Percentiles rank a stretch among this genome's conserved stretches.
These are phyloP conservation scores for Coniosporium tulheliwenetii DNA, from an alignment of 2,329 filamentous ascomycete genomes.

Conservation along the genomic window DNA sequence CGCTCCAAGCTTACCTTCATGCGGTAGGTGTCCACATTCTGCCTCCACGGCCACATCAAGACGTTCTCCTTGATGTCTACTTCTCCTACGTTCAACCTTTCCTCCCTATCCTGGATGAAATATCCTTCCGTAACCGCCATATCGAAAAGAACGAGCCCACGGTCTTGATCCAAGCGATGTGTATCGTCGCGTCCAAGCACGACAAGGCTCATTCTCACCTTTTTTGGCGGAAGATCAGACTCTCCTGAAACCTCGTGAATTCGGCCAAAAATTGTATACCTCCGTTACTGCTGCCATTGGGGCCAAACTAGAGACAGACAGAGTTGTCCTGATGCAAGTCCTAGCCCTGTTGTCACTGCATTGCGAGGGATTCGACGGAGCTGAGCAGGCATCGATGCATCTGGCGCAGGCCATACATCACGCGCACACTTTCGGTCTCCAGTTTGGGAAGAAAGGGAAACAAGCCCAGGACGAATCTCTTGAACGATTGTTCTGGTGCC, in stretches of 20 bases:
- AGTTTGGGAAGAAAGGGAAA: slow-evolving; percentile 19
- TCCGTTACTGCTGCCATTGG: slow-evolving; percentile 25
- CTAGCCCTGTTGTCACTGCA: slow-evolving; percentile 31
- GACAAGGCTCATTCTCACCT: slow-evolving; percentile 23
- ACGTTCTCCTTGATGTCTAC: slow-evolving; percentile 27
- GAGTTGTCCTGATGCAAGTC: slow-evolving; percentile 29
- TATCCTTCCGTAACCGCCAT: slow-evolving; percentile 22
- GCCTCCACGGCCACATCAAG: slow-evolving; percentile 18
- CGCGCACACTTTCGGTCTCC: slow-evolving; percentile 31
- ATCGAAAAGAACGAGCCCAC: slow-evolving; percentile 19
- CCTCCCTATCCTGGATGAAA: slow-evolving; percentile 28
- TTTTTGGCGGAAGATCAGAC: slow-evolving; percentile 18
- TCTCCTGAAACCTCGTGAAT: slow-evolving; percentile 23
- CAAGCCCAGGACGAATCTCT: slow-evolving; percentile 20
- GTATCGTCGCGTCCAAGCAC: slow-evolving; percentile 32
- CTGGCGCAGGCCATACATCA: slow-evolving; percentile 33
- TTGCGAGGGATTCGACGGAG: slow-evolving; percentile 30
- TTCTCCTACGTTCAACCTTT: slow-evolving; percentile 29
- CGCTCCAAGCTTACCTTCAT: slow-evolving; percentile 20
- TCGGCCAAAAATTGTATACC: slow-evolving; percentile 27
- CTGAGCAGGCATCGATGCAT: slow-evolving; percentile 30
- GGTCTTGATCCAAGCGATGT: slow-evolving; percentile 28
- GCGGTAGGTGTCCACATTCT: slow-evolving; percentile 18
- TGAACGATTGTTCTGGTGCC: slow-evolving; percentile 32
- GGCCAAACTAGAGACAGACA: slow-evolving; percentile 26